Evolutionary conservation across 2,329 filamentous ascomycete species (phyloP), one percentile per base, ranked within the genome.

Genomic region (Parasarocladium wereldwijsianum): DNA sequence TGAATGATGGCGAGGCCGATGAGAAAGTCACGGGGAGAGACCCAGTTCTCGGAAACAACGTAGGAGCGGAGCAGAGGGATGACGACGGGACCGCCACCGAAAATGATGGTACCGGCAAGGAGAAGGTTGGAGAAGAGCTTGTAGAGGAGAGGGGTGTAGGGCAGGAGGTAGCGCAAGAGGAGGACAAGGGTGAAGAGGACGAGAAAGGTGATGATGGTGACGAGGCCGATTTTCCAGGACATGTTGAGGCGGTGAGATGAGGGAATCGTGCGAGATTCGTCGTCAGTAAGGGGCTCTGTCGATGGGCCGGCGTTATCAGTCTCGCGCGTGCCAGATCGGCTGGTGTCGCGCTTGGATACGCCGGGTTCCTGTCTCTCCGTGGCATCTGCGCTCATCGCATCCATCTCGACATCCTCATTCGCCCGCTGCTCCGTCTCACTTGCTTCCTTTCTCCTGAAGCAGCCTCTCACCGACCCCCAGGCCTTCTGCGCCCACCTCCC

Each of bases 1-100:
- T 84, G 77, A 12, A 72, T 75, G 31, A 84, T 62, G 6, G 77
- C 79, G 0, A 84, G 64, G 0, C 77, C 78, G 28, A 83, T 69
- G 1, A 84, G 56, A 44, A 84, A 83, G 44, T 84, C 75, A 4
- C 78, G 64, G 0, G 73, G 59, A 0, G 64, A 68, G 0, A 84
- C 76, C 76, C 76, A 84, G 6, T 72, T 71, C 15, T 76, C 71
- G 0, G 63, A 60, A 0, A 82, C 78, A 20, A 82, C 57, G 39
- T 69, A 70, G 35, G 72, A 63, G 12, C 70, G 58, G 2, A 77
- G 54, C 0, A 78, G 57, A 0, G 73, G 72, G 25, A 77, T 75
- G 0, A 77, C 72, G 1, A 76, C 71, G 0, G 72, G 72, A 0
- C 72, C 72, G 3, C 72, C 71, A 4, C 72, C 72, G 29, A 75